Percentiles rank a stretch among this genome's conserved stretches.
Conservation (phyloP, 495 filamentous ascomycete species). For the Penicillium roqueforti region DNA sequence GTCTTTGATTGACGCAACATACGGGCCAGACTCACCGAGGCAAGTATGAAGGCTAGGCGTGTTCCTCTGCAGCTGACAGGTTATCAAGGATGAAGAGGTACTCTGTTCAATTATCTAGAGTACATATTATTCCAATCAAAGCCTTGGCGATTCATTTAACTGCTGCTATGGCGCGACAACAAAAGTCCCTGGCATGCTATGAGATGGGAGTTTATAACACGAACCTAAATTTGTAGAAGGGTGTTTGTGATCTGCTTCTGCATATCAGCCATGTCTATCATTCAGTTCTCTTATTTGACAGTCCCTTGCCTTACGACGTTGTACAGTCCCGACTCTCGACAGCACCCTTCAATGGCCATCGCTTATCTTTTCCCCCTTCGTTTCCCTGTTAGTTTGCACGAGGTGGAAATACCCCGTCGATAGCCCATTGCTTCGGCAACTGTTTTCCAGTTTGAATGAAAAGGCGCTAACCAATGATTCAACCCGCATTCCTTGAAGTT, state of each 20-base stretch:
- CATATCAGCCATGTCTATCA: slow-evolving; percentile 16
- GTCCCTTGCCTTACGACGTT: slow-evolving; percentile 24
- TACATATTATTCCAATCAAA: not conserved
- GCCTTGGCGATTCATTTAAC: not conserved
- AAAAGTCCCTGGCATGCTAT: slow-evolving; percentile 17
- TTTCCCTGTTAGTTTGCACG: not conserved
- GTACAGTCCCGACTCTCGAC: slow-evolving; percentile 17
- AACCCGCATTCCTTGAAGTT: slow-evolving; percentile 2
- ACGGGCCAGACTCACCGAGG: slow-evolving; percentile 8
- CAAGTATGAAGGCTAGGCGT: not conserved
- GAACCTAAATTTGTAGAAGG: slow-evolving; percentile 5
- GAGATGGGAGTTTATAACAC: slow-evolving; percentile 4
- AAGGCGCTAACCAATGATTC: not conserved
- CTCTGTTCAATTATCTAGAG: not conserved
- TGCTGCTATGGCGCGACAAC: not conserved
- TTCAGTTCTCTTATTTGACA: slow-evolving; percentile 12
- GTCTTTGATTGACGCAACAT: slow-evolving; percentile 16
- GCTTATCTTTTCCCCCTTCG: slow-evolving; percentile 11
- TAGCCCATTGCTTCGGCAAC: slow-evolving; percentile 10
- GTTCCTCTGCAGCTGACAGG: not conserved
- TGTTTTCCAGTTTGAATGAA: slow-evolving; percentile 1
- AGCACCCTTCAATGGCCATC: slow-evolving; percentile 1
- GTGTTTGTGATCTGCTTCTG: slow-evolving; percentile 19
- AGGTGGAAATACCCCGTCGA: slow-evolving; percentile 2
- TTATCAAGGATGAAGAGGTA: not conserved